phyloP scores from a whole-genome alignment of 352 stramenopile genomes.

The Blastocystis sp. region DNA sequence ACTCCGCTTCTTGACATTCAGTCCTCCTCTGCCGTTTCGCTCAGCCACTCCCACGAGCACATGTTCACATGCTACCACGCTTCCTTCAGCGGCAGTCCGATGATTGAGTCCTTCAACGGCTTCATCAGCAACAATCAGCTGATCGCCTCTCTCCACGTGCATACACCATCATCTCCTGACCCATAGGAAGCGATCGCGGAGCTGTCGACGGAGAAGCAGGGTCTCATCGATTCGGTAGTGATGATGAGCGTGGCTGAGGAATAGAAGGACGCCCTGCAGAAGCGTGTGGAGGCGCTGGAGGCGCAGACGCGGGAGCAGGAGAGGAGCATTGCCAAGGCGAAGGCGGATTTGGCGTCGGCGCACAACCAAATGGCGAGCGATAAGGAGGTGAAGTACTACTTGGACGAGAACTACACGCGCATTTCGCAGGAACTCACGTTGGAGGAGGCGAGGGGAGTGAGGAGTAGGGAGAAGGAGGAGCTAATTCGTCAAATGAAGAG shows the following conservation, averaged over 20 bases:
- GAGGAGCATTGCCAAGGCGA: background rate
- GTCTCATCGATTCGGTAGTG: background rate
- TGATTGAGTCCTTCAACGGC: background rate
- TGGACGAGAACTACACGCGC: slow-evolving; percentile 43
- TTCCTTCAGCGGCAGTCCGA: background rate
- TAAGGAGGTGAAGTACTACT: slow-evolving; percentile 58
- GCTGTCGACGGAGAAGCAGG: background rate
- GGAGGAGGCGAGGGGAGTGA: background rate
- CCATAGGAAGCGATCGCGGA: background rate
- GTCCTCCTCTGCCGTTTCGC: background rate
- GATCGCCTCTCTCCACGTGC: background rate
- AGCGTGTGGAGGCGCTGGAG: background rate
- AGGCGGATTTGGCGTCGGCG: background rate
- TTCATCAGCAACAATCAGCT: background rate
- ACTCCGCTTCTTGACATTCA: background rate
- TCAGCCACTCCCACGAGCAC: background rate
- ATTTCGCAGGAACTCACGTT: slow-evolving; percentile 26
- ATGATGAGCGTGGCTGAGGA: background rate
- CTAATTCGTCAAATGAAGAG: slow-evolving; percentile 25
- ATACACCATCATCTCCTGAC: background rate
- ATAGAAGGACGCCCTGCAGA: slow-evolving; percentile 22
- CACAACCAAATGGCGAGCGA: slow-evolving; percentile 63
- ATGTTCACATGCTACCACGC: background rate
- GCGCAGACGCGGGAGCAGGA: background rate
- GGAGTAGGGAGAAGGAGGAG: slow-evolving; percentile 35